phyloP scores from a whole-genome alignment of 2,329 filamentous ascomycete species.

The Diaporthe sp. region DNA sequence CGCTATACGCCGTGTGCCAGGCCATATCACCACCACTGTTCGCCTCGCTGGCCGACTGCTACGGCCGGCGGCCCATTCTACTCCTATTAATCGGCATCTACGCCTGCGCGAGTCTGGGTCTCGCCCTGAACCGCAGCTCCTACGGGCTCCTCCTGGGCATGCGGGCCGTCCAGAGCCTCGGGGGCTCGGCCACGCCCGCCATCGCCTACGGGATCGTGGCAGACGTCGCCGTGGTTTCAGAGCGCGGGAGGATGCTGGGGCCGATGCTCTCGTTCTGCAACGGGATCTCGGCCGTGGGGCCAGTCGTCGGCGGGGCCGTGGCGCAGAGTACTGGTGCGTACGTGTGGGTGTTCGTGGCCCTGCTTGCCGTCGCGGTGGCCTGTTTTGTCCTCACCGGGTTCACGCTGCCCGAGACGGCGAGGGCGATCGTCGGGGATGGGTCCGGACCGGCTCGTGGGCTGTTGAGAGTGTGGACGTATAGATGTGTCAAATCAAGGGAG shows the following conservation, averaged over 20 bases:
- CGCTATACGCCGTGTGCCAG: slow-evolving; percentile 71
- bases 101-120: slow-evolving; percentile 64
- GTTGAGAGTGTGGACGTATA: slow-evolving; percentile 63
- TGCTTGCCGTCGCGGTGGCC: slow-evolving; percentile 60
- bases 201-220: slow-evolving; percentile 76
- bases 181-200: slow-evolving; percentile 73
- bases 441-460: slow-evolving; percentile 59
- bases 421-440: slow-evolving; percentile 57
- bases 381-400: slow-evolving; percentile 60
- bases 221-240: slow-evolving; percentile 73
- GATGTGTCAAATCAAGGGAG: slow-evolving; percentile 46
- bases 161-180: slow-evolving; percentile 68
- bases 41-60: slow-evolving; percentile 68
- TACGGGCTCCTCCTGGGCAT: slow-evolving; percentile 68
- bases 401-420: slow-evolving; percentile 64
- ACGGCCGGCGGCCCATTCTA: slow-evolving; percentile 68
- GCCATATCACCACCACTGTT: slow-evolving; percentile 68
- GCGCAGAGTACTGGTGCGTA: slow-evolving; percentile 56
- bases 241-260: slow-evolving; percentile 77
- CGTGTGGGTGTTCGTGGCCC: slow-evolving; percentile 71
- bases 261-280: slow-evolving; percentile 67
- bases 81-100: slow-evolving; percentile 67
- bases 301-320: slow-evolving; percentile 37
- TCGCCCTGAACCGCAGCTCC: slow-evolving; percentile 62
- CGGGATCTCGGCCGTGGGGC: slow-evolving; percentile 50